Percentiles rank a stretch among this genome's conserved stretches.
phyloP scores from a whole-genome alignment of 768 basidiomycete genomes.

The Lentinula boryana region DNA sequence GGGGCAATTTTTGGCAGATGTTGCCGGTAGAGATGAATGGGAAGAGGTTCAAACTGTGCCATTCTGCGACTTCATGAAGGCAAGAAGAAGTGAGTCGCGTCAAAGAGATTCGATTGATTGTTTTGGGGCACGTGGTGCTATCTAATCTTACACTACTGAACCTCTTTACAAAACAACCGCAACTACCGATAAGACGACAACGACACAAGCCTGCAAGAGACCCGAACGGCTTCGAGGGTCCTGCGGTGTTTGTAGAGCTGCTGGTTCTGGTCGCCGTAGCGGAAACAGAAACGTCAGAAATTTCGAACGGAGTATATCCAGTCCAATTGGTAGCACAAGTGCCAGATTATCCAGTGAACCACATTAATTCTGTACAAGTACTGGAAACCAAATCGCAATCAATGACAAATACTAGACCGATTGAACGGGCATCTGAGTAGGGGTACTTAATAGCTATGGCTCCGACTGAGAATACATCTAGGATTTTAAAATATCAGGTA shows the following conservation, averaged over 20 bases:
- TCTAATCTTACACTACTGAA: not conserved
- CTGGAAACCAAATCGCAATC: not conserved
- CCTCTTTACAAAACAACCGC: no score
- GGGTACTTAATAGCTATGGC: not conserved
- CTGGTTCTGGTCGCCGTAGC: not conserved
- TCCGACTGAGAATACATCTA: not conserved
- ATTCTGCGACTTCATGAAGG: not conserved
- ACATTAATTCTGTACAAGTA: not conserved
- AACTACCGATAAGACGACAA: not conserved
- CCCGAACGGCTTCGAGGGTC: not conserved
- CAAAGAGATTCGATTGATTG: not conserved
- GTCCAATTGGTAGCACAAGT: not conserved
- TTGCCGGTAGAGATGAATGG: not conserved
- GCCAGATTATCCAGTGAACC: not conserved
- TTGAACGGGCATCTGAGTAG: not conserved
- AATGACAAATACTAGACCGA: not conserved
- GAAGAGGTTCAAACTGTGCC: conserved; percentile 2
- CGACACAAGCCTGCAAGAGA: not conserved
- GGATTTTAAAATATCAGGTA: no score
- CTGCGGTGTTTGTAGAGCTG: not conserved
- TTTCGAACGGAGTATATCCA: not conserved
- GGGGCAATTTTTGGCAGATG: not conserved
- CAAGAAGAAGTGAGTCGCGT: not conserved
- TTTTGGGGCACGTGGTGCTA: not conserved
- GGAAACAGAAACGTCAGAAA: not conserved